Conservation (phyloP, 1,284 basidiomycete genomes). For the Fomitiporia mediterranea region DNA sequence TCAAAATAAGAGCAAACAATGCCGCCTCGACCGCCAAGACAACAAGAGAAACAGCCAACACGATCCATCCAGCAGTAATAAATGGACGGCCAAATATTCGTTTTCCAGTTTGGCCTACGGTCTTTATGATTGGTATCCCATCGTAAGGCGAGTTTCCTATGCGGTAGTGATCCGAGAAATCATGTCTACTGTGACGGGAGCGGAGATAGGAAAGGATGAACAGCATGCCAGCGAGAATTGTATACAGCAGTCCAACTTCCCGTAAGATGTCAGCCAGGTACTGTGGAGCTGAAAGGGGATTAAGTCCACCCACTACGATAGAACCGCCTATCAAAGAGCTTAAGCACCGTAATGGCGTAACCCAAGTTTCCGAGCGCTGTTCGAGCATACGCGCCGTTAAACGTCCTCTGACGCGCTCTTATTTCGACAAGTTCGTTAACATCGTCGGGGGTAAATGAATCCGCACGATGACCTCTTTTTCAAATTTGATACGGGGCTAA, state of each 20-base stretch:
- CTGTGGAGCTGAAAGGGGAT: slow-evolving; percentile 14
- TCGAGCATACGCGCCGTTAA: slow-evolving; percentile 75
- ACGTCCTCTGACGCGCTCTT: slow-evolving; percentile 74
- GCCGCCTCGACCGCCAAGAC: slow-evolving; percentile 63
- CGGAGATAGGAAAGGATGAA: slow-evolving; percentile 58
- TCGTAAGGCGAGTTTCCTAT: slow-evolving; percentile 25
- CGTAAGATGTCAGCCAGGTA: slow-evolving; percentile 11
- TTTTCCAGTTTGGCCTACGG: slow-evolving; percentile 53
- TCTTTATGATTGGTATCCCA: slow-evolving; percentile 33
- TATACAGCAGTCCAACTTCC: slow-evolving; percentile 68
- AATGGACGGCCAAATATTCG: slow-evolving; percentile 72
- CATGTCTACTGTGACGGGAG: slow-evolving; percentile 59
- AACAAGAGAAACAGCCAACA: slow-evolving; percentile 54
- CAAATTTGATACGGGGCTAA: background rate
- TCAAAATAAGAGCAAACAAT: slow-evolving; percentile 55
- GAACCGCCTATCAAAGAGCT: slow-evolving; percentile 71
- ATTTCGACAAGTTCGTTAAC: slow-evolving; percentile 67
- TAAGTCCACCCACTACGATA: slow-evolving; percentile 50
- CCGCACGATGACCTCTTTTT: slow-evolving; percentile 52
- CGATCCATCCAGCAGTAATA: slow-evolving; percentile 74
- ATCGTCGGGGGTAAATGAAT: slow-evolving; percentile 55
- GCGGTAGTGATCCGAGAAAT: slow-evolving; percentile 61
- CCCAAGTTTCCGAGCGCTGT: slow-evolving; percentile 72
- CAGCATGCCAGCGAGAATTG: slow-evolving; percentile 57
- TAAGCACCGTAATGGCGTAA: slow-evolving; percentile 69